These are phyloP conservation scores for Zygoascus biomembranicola DNA, from an alignment of 805 yeast genomes.

Conservation along the genomic window DNA sequence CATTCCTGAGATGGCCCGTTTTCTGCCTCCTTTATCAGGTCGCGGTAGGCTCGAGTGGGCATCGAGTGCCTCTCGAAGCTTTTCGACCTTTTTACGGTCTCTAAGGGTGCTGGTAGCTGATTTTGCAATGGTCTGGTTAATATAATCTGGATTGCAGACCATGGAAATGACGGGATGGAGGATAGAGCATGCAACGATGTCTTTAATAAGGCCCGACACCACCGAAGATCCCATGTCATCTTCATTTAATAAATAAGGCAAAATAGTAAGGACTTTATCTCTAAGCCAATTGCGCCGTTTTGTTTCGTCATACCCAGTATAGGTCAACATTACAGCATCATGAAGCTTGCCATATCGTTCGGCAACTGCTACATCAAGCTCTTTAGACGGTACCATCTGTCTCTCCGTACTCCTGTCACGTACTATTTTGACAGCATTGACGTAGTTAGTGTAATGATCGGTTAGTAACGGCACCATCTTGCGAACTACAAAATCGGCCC, in stretches of 20 bases:
- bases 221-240: conserved; percentile 37
- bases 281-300: conserved; percentile 45
- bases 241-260: conserved; percentile 43
- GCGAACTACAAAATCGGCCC: conserved; percentile 49
- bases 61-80: conserved; percentile 60
- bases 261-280: conserved; percentile 31
- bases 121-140: conserved; percentile 57
- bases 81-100: conserved; percentile 66
- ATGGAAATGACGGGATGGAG: conserved; percentile 43
- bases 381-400: conserved; percentile 28
- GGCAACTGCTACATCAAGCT: conserved; percentile 36
- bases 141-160: conserved; percentile 65
- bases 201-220: conserved; percentile 46
- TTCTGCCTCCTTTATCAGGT: conserved; percentile 1
- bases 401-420: conserved; percentile 20
- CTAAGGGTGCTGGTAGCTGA: conserved; percentile 55
- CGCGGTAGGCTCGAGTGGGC: conserved; percentile 2
- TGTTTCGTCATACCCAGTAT: conserved; percentile 26
- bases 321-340: conserved; percentile 40
- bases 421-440: conserved; percentile 32
- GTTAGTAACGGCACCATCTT: conserved; percentile 57
- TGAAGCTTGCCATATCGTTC: conserved; percentile 46
- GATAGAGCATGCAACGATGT: conserved; percentile 53
- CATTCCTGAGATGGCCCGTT: background rate
- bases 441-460: conserved; percentile 49